Evolutionary conservation across 1,284 basidiomycete genomes (phyloP), one percentile per base, ranked within the genome.

Genomic region (Tylopilus orsonianus): DNA sequence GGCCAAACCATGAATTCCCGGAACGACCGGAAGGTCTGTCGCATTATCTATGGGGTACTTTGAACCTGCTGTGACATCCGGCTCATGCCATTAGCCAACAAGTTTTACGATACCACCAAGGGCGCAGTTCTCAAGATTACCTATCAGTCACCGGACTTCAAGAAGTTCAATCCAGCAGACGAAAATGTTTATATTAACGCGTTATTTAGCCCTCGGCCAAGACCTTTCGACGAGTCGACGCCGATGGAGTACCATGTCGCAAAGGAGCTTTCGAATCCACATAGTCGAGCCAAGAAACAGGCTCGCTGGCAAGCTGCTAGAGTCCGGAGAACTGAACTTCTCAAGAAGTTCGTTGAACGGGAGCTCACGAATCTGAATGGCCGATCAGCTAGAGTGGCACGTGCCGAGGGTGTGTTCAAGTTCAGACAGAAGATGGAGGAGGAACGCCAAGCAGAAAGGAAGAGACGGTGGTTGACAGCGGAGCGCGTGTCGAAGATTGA

Each of bases 231-330:
- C 41, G 69, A 74, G 8, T 75, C 79, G 13, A 70, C 71, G 8
- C 82, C 85, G 9, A 75, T 87, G 50, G 88, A 91, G 62, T 61
- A 77, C 14, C 79, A 81, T 60, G 65, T 91, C 46, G 63, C 71
- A 26, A 76, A 77, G 53, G 88, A 91, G 59, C 78, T 91, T 34
- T 75, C 85, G 20, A 90, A 90, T 65, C 87, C 87, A 26, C 85
- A 90, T 61, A 82, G 85, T 12, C 82, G 87, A 19, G 84, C 85
- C 8, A 90, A 87, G 74, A 89, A 87, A 64, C 82, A 87, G 57
- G 72, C 73, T 38, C 80, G 89, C 53, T 90, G 85, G 83, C 78
- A 87, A 61, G 72, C 73, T 6, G 74, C 73, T 55, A 73, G 76
- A 55, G 59, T 63, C 16, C 70, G 73, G 55, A 77, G 74, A 60